Conservation (phyloP, 805 yeast species). For the Hanseniaspora lindneri region DNA sequence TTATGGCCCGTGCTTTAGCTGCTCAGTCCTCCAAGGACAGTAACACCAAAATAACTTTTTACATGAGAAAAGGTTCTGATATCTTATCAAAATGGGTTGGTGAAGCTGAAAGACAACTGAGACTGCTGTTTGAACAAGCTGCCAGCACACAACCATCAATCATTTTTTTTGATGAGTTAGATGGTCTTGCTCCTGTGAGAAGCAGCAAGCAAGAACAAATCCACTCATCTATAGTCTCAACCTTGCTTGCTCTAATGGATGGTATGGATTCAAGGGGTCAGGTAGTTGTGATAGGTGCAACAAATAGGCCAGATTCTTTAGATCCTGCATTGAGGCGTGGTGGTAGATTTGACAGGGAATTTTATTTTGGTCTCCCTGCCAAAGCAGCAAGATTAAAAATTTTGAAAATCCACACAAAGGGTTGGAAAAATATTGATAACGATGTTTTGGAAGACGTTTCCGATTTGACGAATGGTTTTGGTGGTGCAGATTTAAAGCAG, state of each 20-base stretch:
- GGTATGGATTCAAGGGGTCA: constrained; percentile 99
- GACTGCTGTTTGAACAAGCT: constrained; percentile 90
- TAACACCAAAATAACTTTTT: constrained; percentile 78
- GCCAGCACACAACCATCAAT: constrained; percentile 90
- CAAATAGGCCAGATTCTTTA: constrained; percentile 95
- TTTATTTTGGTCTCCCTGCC: constrained; percentile 90
- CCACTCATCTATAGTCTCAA: constrained; percentile 93
- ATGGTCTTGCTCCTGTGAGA: constrained; percentile 95
- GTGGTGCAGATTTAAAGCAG: constrained; percentile 94
- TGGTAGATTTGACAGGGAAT: constrained; percentile 93
- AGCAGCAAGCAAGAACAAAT: constrained; percentile 96
- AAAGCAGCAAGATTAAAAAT: constrained; percentile 65
- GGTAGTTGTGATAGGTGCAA: constrained; percentile 95
- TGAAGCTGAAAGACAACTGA: constrained; percentile 89
- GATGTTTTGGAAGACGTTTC: constrained; percentile 58
- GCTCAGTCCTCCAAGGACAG: constrained; percentile 76
- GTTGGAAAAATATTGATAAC: constrained; percentile 65
- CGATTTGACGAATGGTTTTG: constrained; percentile 80
- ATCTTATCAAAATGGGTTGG: constrained; percentile 97
- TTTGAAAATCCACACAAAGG: constrained; percentile 70
- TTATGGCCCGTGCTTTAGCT: constrained; percentile 95
- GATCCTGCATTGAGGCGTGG: constrained; percentile 97
- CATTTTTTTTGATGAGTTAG: constrained; percentile 94
- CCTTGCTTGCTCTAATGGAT: constrained; percentile 90
- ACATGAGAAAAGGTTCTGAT: constrained; percentile 98